These are phyloP conservation scores for Sordariomycetes sp. DNA, from an alignment of 2,329 filamentous ascomycete species.

Conservation along the genomic window DNA sequence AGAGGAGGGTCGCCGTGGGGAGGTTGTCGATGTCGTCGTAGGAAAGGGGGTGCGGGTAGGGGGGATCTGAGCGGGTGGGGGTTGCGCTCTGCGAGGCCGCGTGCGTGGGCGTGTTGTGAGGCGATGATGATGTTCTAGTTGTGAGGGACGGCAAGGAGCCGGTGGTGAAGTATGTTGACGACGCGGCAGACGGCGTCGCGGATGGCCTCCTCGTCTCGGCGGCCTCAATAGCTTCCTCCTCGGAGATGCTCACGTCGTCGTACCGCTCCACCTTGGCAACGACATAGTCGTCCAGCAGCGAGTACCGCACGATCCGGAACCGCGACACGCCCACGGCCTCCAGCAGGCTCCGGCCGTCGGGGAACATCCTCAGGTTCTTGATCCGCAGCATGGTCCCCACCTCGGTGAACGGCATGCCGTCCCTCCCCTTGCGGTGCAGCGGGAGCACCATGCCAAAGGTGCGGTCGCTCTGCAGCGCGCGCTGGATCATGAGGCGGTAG, in stretches of 20 bases:
- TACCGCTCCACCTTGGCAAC: constrained; percentile 67
- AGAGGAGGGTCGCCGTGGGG: constrained; percentile 61
- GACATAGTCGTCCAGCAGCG: constrained; percentile 63
- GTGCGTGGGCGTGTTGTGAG: neutral
- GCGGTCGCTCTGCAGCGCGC: constrained; percentile 60
- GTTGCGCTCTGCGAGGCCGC: neutral
- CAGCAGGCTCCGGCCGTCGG: constrained; percentile 72
- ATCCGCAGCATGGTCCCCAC: constrained; percentile 74
- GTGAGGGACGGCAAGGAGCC: neutral
- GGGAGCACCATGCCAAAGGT: constrained; percentile 82
- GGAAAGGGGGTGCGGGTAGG: neutral
- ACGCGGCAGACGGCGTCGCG: neutral
- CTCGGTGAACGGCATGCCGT: constrained; percentile 44
- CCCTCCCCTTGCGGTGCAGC: constrained; percentile 26
- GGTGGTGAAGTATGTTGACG: neutral
- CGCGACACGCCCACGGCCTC: constrained; percentile 68
- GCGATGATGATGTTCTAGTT: neutral
- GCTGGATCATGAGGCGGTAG: constrained; percentile 80
- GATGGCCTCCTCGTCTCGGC: constrained; percentile 39
- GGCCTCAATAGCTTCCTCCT: constrained; percentile 69
- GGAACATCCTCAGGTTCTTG: constrained; percentile 59
- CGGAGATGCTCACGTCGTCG: constrained; percentile 70
- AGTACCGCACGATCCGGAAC: constrained; percentile 60
- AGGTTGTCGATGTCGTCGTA: constrained; percentile 24
- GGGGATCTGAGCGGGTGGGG: neutral